A percentile compares a stretch with the other conserved stretches of the same genome.
These are phyloP conservation scores for Lophium mytilinum DNA, from an alignment of 495 filamentous ascomycete species.

Conservation along the genomic window DNA sequence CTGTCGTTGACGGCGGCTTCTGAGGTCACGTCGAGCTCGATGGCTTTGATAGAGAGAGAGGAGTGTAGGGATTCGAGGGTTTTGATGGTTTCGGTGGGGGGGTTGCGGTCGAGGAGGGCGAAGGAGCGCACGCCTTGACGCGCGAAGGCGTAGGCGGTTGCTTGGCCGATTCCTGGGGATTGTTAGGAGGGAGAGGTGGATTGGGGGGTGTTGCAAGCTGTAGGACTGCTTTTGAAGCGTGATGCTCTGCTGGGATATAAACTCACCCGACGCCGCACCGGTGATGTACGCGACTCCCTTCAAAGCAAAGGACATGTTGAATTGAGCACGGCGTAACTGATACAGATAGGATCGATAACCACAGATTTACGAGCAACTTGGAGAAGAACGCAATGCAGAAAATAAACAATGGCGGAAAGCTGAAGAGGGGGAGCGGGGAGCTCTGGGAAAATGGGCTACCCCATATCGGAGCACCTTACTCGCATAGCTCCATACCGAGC, in stretches of 20 bases:
- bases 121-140: slow-evolving; percentile 32
- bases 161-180: slow-evolving; percentile 34
- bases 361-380: no score
- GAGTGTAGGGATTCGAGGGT: slow-evolving; percentile 27
- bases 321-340: background rate
- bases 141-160: slow-evolving; percentile 33
- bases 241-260: background rate
- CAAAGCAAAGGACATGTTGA: slow-evolving; percentile 29
- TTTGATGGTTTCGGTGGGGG: slow-evolving; percentile 19
- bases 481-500: no score
- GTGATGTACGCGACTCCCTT: slow-evolving; percentile 37
- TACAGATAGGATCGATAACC: no score
- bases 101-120: slow-evolving; percentile 32
- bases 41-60: slow-evolving; percentile 26
- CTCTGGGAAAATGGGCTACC: no score
- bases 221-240: background rate
- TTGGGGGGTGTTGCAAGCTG: background rate
- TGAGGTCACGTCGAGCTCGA: slow-evolving; percentile 30
- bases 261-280: slow-evolving; percentile 35
- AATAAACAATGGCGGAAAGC: no score
- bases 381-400: no score
- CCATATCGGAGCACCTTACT: no score
- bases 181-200: background rate
- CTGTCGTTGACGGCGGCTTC: slow-evolving; percentile 27
- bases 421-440: no score